Evolutionary conservation across 768 basidiomycete species (phyloP), one percentile per base, ranked within the genome.

Genomic region (Mrakia frigida): DNA sequence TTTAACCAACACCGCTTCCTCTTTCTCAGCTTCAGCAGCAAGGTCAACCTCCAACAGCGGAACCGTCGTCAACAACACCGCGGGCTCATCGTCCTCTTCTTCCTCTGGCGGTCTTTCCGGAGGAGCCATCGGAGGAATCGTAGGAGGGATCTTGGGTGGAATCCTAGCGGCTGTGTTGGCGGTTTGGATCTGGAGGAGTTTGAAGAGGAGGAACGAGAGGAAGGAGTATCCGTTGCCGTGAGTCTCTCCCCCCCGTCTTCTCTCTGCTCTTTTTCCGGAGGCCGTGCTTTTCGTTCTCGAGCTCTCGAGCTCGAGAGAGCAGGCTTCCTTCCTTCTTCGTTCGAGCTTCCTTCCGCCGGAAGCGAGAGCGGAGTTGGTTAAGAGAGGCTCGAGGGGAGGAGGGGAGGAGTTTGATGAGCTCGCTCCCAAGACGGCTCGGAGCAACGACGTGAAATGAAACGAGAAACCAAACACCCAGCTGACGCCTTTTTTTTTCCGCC

Each of bases 171-270:
- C n/a, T 25, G n/a, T 56, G 52, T 13, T 59, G 11, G 53, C 18
- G n/a, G 33, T 1, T 3, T 21, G 16, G 11, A 23, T n/a, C 6
- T 72, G 50, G 52, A 56, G 56, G 71, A 10, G 23, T 10, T 60
- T 18, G 37, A 25, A 25, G 37, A 35, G 53, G 53, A 35, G 53
- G 52, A 59, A 16, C 18, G 71, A 72, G 71, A 14, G 53, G 37
- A n/a, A 72, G 46, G 14, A 50, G 33, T 72, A 37, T 25, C 71
- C 71, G 3, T 37, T 72, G 71, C 71, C 71, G 71, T 72, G 33
- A 35, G 71, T 72, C 46, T 14, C 9, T 6, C 9, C 2, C 18
- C 11, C 21, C 43, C 11, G 11, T 43, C 43, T 2, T 6, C 46
- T 50, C 46, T 3, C 14, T 46, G 2, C 43, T 14, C 43, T 46